Conservation (phyloP, 1,139 yeast genomes). For the Lipomyces yarrowii region DNA sequence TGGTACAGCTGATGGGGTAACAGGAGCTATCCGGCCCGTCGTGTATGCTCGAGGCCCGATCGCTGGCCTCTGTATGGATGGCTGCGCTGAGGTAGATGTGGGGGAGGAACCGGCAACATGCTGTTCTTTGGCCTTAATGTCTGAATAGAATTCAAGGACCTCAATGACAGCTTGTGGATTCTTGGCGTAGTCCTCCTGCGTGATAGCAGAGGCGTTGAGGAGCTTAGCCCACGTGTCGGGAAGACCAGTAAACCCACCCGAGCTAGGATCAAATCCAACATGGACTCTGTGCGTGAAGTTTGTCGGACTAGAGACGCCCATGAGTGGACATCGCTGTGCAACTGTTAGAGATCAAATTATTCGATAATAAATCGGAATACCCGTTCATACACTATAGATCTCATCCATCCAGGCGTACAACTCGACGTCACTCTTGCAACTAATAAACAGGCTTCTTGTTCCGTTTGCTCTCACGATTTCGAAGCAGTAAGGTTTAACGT, state of each 20-base stretch:
- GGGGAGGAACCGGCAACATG: slow-evolving; percentile 41
- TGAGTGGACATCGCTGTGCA: slow-evolving; percentile 63
- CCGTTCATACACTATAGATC: slow-evolving; percentile 59
- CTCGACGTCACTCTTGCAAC: slow-evolving; percentile 78
- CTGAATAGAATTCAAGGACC: slow-evolving; percentile 80
- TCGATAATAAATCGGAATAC: neutral
- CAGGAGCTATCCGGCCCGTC: slow-evolving; percentile 20
- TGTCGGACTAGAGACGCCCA: slow-evolving; percentile 59
- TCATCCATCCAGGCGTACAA: slow-evolving; percentile 91
- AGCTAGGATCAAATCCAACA: slow-evolving; percentile 50
- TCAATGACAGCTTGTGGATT: slow-evolving; percentile 66
- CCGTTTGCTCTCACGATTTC: slow-evolving; percentile 66
- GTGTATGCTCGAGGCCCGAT: slow-evolving; percentile 7
- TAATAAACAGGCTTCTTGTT: slow-evolving; percentile 65
- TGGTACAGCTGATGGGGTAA: slow-evolving; percentile 15
- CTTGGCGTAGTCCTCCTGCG: slow-evolving; percentile 49
- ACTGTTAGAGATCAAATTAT: neutral
- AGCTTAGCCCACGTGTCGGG: slow-evolving; percentile 51
- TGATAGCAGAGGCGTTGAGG: slow-evolving; percentile 48
- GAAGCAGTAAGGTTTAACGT: slow-evolving; percentile 70
- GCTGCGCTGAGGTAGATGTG: slow-evolving; percentile 35
- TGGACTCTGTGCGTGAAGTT: slow-evolving; percentile 52
- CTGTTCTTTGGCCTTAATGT: slow-evolving; percentile 35
- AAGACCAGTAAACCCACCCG: slow-evolving; percentile 52
- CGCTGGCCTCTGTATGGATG: slow-evolving; percentile 21